Evolutionary conservation across 805 yeast genomes (phyloP).

Genomic region (Cyberlindnera galapagoensis): DNA sequence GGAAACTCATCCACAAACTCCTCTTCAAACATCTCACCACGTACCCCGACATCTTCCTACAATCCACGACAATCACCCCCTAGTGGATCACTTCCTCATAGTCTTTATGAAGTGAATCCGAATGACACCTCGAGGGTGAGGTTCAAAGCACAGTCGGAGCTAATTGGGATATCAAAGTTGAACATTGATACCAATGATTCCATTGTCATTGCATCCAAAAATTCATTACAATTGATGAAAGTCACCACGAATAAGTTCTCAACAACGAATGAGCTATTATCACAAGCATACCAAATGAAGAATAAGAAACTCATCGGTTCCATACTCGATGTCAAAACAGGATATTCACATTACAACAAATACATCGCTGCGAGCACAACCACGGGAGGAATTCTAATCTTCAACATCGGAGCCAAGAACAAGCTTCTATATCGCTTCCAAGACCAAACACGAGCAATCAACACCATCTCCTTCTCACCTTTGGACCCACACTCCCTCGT

Average conservation of each 20-base stretch:
- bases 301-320: conserved; percentile 33
- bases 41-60: conserved; percentile 7
- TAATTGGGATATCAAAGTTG: conserved; percentile 17
- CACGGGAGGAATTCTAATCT: conserved; percentile 38
- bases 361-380: conserved; percentile 39
- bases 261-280: conserved; percentile 30
- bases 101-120: conserved; percentile 4
- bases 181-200: conserved; percentile 16
- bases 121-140: conserved; percentile 11
- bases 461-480: conserved; percentile 36
- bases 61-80: conserved; percentile 15
- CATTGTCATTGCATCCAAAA: conserved; percentile 37
- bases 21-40: conserved; percentile 14
- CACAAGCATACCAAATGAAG: conserved; percentile 20
- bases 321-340: conserved; percentile 37
- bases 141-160: conserved; percentile 29
- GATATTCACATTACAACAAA: conserved; percentile 32
- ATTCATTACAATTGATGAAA: conserved; percentile 32
- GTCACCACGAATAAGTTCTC: too few species aligned
- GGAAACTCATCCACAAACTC: conserved; percentile 29
- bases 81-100: conserved; percentile 10
- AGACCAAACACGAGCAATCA: conserved; percentile 42
- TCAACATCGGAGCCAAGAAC: conserved; percentile 23
- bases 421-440: conserved; percentile 25
- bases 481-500: conserved; percentile 32